A percentile compares a stretch with the other conserved stretches of the same genome.
Conservation (phyloP, 305 asterid species). For the Andrographis paniculata region DNA sequence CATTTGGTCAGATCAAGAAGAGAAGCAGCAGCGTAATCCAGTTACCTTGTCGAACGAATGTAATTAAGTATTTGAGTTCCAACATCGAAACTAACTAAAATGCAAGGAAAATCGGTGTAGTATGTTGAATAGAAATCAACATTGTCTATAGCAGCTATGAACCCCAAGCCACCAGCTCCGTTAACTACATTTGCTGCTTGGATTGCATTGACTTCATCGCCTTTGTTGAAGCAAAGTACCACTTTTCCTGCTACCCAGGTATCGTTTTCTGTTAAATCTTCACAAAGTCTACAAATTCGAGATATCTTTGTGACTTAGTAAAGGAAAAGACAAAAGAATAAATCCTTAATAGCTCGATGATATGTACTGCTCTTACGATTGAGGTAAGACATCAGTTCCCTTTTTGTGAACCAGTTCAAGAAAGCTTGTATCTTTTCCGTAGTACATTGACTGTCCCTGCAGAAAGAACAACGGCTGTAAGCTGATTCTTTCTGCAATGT, state of each 20-base stretch:
- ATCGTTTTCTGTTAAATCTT: conserved; percentile 17
- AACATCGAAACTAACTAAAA: conserved; percentile 19
- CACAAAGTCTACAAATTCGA: conserved; percentile 22
- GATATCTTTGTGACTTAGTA: neutral
- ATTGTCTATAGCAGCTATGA: conserved; percentile 22
- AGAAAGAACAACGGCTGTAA: neutral
- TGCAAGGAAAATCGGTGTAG: conserved; percentile 3
- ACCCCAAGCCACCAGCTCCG: conserved; percentile 25
- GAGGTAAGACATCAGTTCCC: neutral
- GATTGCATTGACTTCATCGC: neutral
- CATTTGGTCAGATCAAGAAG: neutral
- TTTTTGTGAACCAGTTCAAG: conserved; percentile 9
- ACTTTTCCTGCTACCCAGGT: conserved; percentile 25
- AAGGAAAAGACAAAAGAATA: neutral
- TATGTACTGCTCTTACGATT: neutral
- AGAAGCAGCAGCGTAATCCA: neutral
- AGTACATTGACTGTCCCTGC: conserved; percentile 23
- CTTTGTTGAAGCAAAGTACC: conserved; percentile 28
- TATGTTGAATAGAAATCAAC: neutral
- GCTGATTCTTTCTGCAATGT: too few relatives aligned
- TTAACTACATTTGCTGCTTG: neutral
- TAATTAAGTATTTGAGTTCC: conserved; percentile 30
- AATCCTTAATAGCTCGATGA: neutral
- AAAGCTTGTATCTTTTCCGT: conserved; percentile 25
- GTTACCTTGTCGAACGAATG: conserved; percentile 23